Evolutionary conservation across 495 filamentous ascomycete species (phyloP).

Genomic region (Penicillium goetzii): DNA sequence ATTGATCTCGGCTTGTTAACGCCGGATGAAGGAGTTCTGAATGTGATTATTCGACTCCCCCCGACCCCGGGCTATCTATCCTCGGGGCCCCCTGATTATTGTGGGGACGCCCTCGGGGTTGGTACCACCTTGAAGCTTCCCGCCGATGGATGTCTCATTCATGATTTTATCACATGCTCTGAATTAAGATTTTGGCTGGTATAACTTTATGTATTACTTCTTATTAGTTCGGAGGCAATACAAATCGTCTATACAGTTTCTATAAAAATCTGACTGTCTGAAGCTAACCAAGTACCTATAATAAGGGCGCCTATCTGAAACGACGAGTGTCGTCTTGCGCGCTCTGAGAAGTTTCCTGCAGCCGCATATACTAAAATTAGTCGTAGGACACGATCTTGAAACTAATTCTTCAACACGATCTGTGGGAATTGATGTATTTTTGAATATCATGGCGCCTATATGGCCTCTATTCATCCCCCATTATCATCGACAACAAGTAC

Average conservation of each 20-base stretch:
- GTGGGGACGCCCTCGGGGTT: slow-evolving; percentile 12
- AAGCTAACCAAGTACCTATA: no score
- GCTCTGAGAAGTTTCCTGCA: no score
- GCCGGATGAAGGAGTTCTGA: background rate
- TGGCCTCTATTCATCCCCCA: no score
- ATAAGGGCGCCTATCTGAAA: no score
- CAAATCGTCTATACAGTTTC: background rate
- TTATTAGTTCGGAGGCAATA: background rate
- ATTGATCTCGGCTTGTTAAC: slow-evolving; percentile 10
- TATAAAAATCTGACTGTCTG: no score
- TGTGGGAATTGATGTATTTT: no score
- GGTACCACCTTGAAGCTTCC: slow-evolving; percentile 1
- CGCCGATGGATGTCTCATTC: background rate
- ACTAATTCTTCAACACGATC: no score
- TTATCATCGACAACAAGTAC: no score
- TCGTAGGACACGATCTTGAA: no score
- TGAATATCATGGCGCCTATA: no score
- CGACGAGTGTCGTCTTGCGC: no score
- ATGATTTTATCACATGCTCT: slow-evolving; percentile 3
- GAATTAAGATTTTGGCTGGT: background rate
- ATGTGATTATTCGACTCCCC: slow-evolving; percentile 15
- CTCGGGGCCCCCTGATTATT: slow-evolving; percentile 6
- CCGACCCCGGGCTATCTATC: background rate
- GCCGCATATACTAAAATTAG: no score
- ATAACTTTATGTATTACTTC: background rate